A percentile compares a stretch with the other conserved stretches of the same genome.
phyloP scores from a whole-genome alignment of 306 rosid species.

The Inga laurina region DNA sequence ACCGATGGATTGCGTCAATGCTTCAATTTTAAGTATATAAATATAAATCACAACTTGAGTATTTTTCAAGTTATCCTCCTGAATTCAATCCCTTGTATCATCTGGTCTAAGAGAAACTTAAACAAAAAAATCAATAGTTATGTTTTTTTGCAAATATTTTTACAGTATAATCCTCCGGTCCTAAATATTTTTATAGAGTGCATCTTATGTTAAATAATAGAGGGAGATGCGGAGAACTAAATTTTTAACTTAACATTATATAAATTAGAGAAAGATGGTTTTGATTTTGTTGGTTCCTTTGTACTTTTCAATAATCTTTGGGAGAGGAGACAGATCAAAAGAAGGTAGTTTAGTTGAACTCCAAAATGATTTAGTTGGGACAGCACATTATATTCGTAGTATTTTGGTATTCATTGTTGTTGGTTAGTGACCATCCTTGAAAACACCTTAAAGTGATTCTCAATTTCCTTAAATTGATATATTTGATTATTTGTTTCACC shows the following conservation, averaged over 20 bases:
- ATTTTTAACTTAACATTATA: too few relatives aligned
- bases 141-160: too few relatives aligned
- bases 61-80: neutral
- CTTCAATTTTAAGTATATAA: neutral
- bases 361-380: slow-evolving; percentile 4
- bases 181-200: too few relatives aligned
- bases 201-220: too few relatives aligned
- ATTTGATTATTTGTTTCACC: neutral
- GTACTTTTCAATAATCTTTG: neutral
- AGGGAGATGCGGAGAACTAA: too few relatives aligned
- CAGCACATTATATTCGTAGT: neutral
- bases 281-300: neutral
- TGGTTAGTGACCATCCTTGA: neutral
- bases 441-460: neutral
- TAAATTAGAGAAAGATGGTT: neutral
- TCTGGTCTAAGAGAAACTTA: neutral
- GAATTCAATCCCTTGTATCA: neutral
- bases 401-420: neutral
- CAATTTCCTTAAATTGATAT: neutral
- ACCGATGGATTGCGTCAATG: neutral
- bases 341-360: slow-evolving; percentile 4
- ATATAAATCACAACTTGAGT: neutral
- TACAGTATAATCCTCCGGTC: too few relatives aligned
- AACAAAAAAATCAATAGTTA: too few relatives aligned
- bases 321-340: neutral